Evolutionary conservation across 1,139 yeast genomes (phyloP).

Genomic region (Candida sojae): DNA sequence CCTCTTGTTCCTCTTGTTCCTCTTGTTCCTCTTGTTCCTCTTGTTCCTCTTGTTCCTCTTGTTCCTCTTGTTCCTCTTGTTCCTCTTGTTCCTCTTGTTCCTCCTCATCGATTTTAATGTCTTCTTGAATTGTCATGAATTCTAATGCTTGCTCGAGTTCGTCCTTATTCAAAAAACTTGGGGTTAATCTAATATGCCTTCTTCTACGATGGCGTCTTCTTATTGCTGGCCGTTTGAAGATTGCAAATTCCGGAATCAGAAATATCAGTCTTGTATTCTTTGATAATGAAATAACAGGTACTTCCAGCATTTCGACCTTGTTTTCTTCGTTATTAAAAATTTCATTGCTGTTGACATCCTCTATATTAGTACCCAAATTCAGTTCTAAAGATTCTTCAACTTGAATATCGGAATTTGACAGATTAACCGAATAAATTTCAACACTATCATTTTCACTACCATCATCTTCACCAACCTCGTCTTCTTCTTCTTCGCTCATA

Average conservation of each 20-base stretch:
- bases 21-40: neutral
- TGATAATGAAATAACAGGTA: too few relatives aligned
- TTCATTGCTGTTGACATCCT: too few relatives aligned
- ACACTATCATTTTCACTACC: neutral
- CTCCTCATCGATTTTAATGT: neutral
- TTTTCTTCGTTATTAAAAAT: too few relatives aligned
- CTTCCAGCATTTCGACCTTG: too few relatives aligned
- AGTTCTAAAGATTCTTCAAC: neutral
- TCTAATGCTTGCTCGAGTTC: constrained; percentile 3
- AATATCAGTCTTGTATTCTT: neutral
- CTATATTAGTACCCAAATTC: neutral
- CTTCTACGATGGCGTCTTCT: constrained; percentile 6
- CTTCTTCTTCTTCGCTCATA: neutral
- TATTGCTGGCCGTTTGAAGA: constrained; percentile 1
- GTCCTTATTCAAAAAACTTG: neutral
- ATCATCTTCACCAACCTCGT: neutral
- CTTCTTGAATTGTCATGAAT: neutral
- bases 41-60: neutral
- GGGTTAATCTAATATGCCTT: neutral
- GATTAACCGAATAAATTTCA: neutral
- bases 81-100: neutral
- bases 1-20: neutral
- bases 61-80: neutral
- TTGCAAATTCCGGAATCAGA: neutral
- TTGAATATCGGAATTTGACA: neutral